These are phyloP conservation scores for Trichoderma sp. DNA, from an alignment of 2,329 filamentous ascomycete species.

Conservation along the genomic window DNA sequence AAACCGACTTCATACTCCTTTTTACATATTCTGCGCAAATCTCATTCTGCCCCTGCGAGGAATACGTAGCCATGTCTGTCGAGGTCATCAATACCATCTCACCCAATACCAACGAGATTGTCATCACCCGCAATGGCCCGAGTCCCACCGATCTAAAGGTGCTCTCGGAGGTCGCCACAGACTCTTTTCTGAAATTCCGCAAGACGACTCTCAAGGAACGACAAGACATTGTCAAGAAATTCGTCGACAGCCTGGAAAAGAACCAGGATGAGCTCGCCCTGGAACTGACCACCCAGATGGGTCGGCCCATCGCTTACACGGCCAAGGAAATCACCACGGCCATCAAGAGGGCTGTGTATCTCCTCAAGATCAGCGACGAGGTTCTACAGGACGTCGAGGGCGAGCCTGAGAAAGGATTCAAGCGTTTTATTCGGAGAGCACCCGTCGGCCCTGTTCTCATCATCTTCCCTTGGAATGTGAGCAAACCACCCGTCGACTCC, in stretches of 20 bases:
- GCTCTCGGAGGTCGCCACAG: slow-evolving; percentile 71
- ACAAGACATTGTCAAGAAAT: slow-evolving; percentile 79
- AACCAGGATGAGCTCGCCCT: slow-evolving; percentile 79
- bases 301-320: slow-evolving; percentile 85
- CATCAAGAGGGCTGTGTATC: slow-evolving; percentile 80
- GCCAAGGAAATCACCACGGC: slow-evolving; percentile 84
- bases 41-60: background rate
- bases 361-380: slow-evolving; percentile 81
- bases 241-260: slow-evolving; percentile 69
- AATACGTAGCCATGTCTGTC: slow-evolving; percentile 56
- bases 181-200: slow-evolving; percentile 77
- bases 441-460: slow-evolving; percentile 86
- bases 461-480: slow-evolving; percentile 94
- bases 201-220: slow-evolving; percentile 75
- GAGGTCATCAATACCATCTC: slow-evolving; percentile 80
- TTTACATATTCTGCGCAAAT: background rate
- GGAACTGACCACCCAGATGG: slow-evolving; percentile 94
- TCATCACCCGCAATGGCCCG: slow-evolving; percentile 77
- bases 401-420: slow-evolving; percentile 85
- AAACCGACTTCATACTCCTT: background rate
- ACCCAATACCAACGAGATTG: slow-evolving; percentile 81
- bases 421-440: slow-evolving; percentile 84
- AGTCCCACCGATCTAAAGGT: slow-evolving; percentile 70
- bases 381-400: slow-evolving; percentile 79
- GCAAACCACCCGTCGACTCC: slow-evolving; percentile 41